These are phyloP conservation scores for Phytopythium helicoides DNA, from an alignment of 352 stramenopile genomes.

Conservation along the genomic window DNA sequence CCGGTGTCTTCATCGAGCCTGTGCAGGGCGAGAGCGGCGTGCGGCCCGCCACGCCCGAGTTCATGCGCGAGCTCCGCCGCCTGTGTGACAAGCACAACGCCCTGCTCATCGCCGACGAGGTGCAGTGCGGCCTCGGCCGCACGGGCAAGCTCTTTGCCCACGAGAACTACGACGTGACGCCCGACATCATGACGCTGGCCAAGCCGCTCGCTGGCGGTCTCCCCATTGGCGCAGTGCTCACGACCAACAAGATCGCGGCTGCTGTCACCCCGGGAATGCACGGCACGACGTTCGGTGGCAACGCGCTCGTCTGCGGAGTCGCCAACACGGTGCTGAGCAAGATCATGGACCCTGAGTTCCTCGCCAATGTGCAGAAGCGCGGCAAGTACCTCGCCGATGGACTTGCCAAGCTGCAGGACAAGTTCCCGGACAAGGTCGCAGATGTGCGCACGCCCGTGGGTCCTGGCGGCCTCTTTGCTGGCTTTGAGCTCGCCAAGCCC, in stretches of 20 bases:
- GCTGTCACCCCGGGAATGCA: constrained; percentile 93
- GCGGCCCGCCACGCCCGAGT: constrained; percentile 88
- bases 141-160: constrained; percentile 95
- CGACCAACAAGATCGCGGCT: constrained; percentile 86
- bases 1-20: constrained; percentile 80
- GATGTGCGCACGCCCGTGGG: constrained; percentile 66
- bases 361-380: constrained; percentile 68
- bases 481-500: constrained; percentile 70
- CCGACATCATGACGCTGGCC: constrained; percentile 97
- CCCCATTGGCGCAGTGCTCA: constrained; percentile 96
- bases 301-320: constrained; percentile 94
- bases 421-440: constrained; percentile 69
- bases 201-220: constrained; percentile 96
- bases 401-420: constrained; percentile 62
- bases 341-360: constrained; percentile 65
- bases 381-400: constrained; percentile 56
- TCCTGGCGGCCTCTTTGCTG: constrained; percentile 74
- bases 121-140: constrained; percentile 96
- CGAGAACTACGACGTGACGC: constrained; percentile 91
- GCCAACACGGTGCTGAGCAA: constrained; percentile 80
- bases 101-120: constrained; percentile 98
- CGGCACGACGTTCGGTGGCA: constrained; percentile 96
- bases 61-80: constrained; percentile 87
- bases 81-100: constrained; percentile 94
- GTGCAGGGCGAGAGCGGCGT: constrained; percentile 94